These are phyloP conservation scores for Eimeria praecox DNA, from an alignment of 169 alveolate species.

Conservation along the genomic window DNA sequence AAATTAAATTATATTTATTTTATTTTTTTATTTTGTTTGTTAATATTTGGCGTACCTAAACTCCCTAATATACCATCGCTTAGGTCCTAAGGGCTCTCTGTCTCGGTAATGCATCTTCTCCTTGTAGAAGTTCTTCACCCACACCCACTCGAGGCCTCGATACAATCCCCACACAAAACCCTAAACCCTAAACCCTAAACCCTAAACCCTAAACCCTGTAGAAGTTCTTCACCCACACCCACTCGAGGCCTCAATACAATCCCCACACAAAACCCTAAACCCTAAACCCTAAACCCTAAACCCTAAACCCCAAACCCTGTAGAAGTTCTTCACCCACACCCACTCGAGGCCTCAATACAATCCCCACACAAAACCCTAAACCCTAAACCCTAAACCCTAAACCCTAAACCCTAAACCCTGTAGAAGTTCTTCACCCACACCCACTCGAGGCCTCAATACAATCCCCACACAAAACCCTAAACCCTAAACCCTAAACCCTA, in stretches of 20 bases:
- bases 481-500: neutral
- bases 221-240: slow-evolving; percentile 94
- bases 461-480: neutral
- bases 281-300: neutral
- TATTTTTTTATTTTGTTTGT: neutral
- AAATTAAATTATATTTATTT: neutral
- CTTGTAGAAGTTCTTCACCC: slow-evolving; percentile 89
- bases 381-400: neutral
- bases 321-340: slow-evolving; percentile 93
- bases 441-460: slow-evolving; percentile 91
- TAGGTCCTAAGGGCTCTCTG: slow-evolving; percentile 90
- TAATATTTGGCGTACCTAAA: slow-evolving; percentile 73
- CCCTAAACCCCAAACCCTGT: too few relatives aligned
- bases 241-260: slow-evolving; percentile 88
- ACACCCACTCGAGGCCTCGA: slow-evolving; percentile 93
- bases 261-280: neutral
- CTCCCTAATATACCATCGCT: slow-evolving; percentile 90
- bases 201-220: too few relatives aligned
- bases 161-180: neutral
- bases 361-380: neutral
- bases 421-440: slow-evolving; percentile 91
- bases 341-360: slow-evolving; percentile 90
- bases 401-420: too few relatives aligned
- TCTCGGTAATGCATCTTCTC: slow-evolving; percentile 90
- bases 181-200: neutral